Conservation (phyloP, 305 asterid genomes). For the Lippia alba region DNA sequence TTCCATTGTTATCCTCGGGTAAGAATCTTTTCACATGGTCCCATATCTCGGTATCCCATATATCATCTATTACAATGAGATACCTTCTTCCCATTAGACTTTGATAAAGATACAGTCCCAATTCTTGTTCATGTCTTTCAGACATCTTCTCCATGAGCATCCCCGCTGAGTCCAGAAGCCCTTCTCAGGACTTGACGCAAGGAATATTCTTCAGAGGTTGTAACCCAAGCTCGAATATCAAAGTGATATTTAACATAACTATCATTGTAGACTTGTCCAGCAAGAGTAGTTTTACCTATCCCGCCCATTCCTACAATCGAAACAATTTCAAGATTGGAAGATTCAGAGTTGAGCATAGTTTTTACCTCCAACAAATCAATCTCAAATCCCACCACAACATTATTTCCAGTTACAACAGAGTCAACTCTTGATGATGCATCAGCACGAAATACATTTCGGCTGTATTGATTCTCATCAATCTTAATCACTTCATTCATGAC, state of each 20-base stretch:
- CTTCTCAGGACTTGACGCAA: constrained; percentile 1
- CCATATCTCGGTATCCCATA: constrained; percentile 34
- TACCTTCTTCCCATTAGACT: constrained; percentile 29
- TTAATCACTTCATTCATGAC: not conserved
- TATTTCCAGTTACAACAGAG: not conserved
- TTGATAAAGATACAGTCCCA: not conserved
- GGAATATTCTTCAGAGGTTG: constrained; percentile 15
- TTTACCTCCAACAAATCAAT: not conserved
- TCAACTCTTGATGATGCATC: not conserved
- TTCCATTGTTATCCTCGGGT: constrained; percentile 31
- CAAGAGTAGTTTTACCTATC: constrained; percentile 34
- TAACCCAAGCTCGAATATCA: constrained; percentile 22
- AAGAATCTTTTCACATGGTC: constrained; percentile 12
- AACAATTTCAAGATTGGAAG: not conserved
- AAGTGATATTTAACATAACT: constrained; percentile 9
- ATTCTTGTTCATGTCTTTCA: not conserved
- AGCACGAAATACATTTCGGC: not conserved
- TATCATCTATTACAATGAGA: constrained; percentile 36
- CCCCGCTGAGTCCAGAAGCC: not conserved
- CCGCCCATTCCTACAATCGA: constrained; percentile 37
- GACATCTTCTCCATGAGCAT: not conserved
- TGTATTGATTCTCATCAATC: not conserved
- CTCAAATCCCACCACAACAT: constrained; percentile 30
- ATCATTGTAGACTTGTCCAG: constrained; percentile 15
- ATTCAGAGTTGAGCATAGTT: not conserved